Evolutionary conservation across 2,329 filamentous ascomycete genomes (phyloP), one percentile per base, ranked within the genome.

Genomic region (Beauveria scarabaeidicola): DNA sequence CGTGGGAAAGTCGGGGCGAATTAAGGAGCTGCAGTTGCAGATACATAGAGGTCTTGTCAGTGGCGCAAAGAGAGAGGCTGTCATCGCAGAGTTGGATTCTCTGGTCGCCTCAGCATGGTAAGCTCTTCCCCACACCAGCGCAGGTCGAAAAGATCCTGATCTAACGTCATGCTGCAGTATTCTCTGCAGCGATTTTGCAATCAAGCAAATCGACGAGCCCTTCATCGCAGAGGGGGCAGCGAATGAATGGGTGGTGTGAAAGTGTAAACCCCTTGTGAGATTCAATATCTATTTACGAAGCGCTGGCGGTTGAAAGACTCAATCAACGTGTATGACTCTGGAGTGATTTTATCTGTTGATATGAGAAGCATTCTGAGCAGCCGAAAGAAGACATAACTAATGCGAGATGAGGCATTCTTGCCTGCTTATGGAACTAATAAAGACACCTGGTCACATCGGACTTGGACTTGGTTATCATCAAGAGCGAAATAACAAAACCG

Each of bases 151-250:
- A 1, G 21, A 52, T 54, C 59, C 6, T 21, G 13, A 29, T 7
- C 68, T 72, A 63, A 70, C 61, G 47, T 59, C 11, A 66, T 44
- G 54, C 21, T 51, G 29, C 66, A 94, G 92, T 78, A 91, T 97
- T 58, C 77, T 99, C 21, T 99, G 94, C 73, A 92, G 91, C 69
- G 94, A 99, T 64, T 85, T 95, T 74, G 94, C 93, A 3, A 96
- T 99, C 69, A 95, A 92, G 77, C 84, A 89, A 68, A 90, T 99
- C 61, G 91, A 97, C 67, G 91, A 96, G 75, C 92, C 94, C 1
- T 97, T 99, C 70, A 84, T 97, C 60, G 40, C 76, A 81, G 5
- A 80, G 81, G 23, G 93, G 97, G 67, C 82, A 92, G 70, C 78
- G 63, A 84, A 86, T 59, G 91, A 96, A 68, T 99, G 94, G 94